phyloP scores from a whole-genome alignment of 768 basidiomycete species.

The Hebeloma cylindrosporum region DNA sequence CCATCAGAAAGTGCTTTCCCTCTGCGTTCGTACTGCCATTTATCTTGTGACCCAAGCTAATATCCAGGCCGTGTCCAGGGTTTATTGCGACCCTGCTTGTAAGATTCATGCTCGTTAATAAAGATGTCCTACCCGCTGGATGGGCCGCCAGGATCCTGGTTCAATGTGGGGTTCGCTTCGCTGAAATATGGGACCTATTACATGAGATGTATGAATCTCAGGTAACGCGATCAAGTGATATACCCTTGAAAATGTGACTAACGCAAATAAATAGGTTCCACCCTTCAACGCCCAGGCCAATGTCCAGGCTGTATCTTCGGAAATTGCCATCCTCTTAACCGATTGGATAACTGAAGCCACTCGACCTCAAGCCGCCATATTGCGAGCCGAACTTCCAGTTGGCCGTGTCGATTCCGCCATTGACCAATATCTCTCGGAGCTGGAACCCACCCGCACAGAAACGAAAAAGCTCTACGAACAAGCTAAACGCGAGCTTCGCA shows the following conservation, averaged over 20 bases:
- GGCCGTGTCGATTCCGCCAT: conserved; percentile 72
- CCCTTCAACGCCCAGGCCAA: conserved; percentile 82
- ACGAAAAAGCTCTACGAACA: conserved; percentile 67
- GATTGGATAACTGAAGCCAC: conserved; percentile 83
- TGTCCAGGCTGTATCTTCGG: conserved; percentile 76
- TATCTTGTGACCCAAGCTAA: conserved; percentile 1
- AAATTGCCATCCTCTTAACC: conserved; percentile 75
- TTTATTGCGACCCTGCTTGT: conserved; percentile 76
- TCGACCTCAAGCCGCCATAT: conserved; percentile 64
- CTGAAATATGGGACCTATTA: conserved; percentile 82
- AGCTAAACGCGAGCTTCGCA: conserved; percentile 68
- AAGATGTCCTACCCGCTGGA: conserved; percentile 59
- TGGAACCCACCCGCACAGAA: conserved; percentile 60
- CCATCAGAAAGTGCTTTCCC: conserved; percentile 92
- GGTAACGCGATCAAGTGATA: conserved; percentile 44
- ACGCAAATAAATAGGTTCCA: conserved; percentile 52
- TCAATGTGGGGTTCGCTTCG: conserved; percentile 78
- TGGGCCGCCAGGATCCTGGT: conserved; percentile 82
- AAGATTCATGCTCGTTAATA: conserved; percentile 65
- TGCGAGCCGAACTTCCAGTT: conserved; percentile 72
- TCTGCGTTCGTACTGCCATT: conserved; percentile 56
- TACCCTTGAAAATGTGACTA: background rate
- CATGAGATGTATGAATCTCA: conserved; percentile 89
- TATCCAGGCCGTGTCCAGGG: conserved; percentile 46
- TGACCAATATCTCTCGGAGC: conserved; percentile 71